Percentiles rank a stretch among this genome's conserved stretches.
These are phyloP conservation scores for Patellifolia procumbens DNA, from an alignment of 179 eudicot genomes.

Conservation along the genomic window DNA sequence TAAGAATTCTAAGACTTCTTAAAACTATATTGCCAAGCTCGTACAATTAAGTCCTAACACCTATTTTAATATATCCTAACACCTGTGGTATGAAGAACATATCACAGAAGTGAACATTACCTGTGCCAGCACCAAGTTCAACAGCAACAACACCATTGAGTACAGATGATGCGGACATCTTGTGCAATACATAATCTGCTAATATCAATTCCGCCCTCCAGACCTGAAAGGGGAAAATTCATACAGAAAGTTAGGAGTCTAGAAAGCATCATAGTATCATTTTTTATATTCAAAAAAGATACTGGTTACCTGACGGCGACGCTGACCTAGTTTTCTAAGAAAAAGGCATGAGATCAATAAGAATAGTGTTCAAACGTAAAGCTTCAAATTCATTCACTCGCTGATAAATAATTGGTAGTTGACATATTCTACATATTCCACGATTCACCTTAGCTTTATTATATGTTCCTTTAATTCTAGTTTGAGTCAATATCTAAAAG, in stretches of 20 bases:
- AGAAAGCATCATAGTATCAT: background rate
- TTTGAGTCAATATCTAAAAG: background rate
- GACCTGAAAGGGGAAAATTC: slow-evolving; percentile 47
- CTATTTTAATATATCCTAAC: background rate
- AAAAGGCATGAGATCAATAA: background rate
- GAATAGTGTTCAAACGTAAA: slow-evolving; percentile 5
- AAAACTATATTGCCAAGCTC: background rate
- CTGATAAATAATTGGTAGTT: too few species aligned
- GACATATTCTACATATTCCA: too few species aligned
- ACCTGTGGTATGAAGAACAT: background rate
- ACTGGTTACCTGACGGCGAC: background rate
- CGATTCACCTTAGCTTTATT: background rate
- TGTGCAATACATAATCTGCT: slow-evolving; percentile 85
- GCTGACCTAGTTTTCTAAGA: background rate
- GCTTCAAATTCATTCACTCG: background rate
- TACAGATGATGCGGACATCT: slow-evolving; percentile 55
- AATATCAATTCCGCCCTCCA: slow-evolving; percentile 92
- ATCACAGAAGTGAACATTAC: slow-evolving; percentile 33
- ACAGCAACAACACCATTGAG: slow-evolving; percentile 58
- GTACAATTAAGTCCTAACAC: background rate
- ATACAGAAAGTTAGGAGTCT: slow-evolving; percentile 1
- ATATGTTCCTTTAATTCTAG: background rate
- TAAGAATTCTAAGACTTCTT: background rate
- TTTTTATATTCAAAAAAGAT: background rate
- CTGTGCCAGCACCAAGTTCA: slow-evolving; percentile 99